Evolutionary conservation across 2,329 filamentous ascomycete species (phyloP).

Genomic region (Leptographium wingfieldii): DNA sequence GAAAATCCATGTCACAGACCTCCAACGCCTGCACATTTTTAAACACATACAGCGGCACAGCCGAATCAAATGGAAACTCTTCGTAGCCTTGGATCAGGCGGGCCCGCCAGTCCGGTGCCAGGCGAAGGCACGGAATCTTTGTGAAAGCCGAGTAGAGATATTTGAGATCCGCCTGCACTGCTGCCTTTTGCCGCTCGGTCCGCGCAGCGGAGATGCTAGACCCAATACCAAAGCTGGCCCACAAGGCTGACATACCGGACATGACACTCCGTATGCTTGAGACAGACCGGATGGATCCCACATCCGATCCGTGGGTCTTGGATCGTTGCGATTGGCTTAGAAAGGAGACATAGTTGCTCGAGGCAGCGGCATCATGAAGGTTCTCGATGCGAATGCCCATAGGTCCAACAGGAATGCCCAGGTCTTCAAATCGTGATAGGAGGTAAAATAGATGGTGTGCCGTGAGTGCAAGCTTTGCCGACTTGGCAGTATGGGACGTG

Average conservation of each 20-base stretch:
- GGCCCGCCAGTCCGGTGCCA: conserved; percentile 88
- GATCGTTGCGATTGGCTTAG: conserved; percentile 71
- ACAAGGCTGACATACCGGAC: conserved; percentile 89
- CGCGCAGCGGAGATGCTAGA: conserved; percentile 69
- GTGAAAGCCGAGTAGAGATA: conserved; percentile 98
- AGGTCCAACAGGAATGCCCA: conserved; percentile 79
- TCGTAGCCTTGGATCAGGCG: conserved; percentile 86
- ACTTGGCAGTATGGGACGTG: conserved; percentile 73
- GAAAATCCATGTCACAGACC: conserved; percentile 89
- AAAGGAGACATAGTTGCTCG: conserved; percentile 93
- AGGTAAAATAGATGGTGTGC: conserved; percentile 96
- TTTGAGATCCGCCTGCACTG: conserved; percentile 75
- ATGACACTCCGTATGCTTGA: conserved; percentile 95
- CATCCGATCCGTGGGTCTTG: conserved; percentile 67
- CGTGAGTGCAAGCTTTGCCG: conserved; percentile 82
- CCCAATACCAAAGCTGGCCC: conserved; percentile 76
- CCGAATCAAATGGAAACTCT: conserved; percentile 95
- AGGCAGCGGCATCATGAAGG: conserved; percentile 73
- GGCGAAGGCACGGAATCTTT: conserved; percentile 83
- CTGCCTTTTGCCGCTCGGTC: conserved; percentile 79
- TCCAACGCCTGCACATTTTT: conserved; percentile 93
- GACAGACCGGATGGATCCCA: conserved; percentile 85
- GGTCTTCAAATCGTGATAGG: conserved; percentile 85
- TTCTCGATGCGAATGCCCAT: conserved; percentile 96
- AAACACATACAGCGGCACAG: conserved; percentile 91